Percentiles rank a stretch among this genome's conserved stretches.
Evolutionary conservation across 257 asterid genomes (phyloP).

Genomic region (Fraxinus anomala): DNA sequence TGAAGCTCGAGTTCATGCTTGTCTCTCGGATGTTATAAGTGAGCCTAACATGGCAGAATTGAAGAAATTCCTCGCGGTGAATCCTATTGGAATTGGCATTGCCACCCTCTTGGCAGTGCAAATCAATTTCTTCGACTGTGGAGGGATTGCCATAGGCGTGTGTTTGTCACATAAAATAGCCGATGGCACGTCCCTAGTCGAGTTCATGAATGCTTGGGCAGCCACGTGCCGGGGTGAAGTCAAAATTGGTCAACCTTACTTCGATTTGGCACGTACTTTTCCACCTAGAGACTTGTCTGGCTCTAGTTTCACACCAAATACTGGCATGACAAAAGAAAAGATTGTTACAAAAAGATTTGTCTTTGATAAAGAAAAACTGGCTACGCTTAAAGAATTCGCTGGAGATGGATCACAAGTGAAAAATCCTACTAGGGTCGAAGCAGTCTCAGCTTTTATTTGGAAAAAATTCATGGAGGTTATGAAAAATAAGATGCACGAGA

Average conservation of each 20-base stretch:
- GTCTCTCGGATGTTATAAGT: conserved; percentile 12
- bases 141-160: conserved; percentile 38
- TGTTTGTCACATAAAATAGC: conserved; percentile 41
- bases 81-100: neutral
- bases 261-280: conserved; percentile 25
- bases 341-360: conserved; percentile 30
- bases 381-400: conserved; percentile 23
- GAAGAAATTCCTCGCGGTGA: conserved; percentile 22
- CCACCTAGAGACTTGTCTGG: conserved; percentile 33
- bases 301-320: conserved; percentile 20
- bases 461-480: conserved; percentile 22
- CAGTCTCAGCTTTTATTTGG: conserved; percentile 50
- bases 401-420: conserved; percentile 16
- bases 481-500: neutral
- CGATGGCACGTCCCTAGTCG: conserved; percentile 36
- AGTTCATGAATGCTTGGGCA: conserved; percentile 50
- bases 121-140: conserved; percentile 38
- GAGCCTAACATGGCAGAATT: conserved; percentile 19
- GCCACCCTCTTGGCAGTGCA: conserved; percentile 33
- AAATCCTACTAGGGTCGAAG: conserved; percentile 55
- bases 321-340: conserved; percentile 24
- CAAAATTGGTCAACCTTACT: neutral
- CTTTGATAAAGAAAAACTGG: conserved; percentile 38
- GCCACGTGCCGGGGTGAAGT: conserved; percentile 15
- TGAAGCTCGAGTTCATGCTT: conserved; percentile 33